Percentiles rank a stretch among this genome's conserved stretches.
Evolutionary conservation across 805 yeast genomes (phyloP).

Genomic region (Kuraishia cidri): DNA sequence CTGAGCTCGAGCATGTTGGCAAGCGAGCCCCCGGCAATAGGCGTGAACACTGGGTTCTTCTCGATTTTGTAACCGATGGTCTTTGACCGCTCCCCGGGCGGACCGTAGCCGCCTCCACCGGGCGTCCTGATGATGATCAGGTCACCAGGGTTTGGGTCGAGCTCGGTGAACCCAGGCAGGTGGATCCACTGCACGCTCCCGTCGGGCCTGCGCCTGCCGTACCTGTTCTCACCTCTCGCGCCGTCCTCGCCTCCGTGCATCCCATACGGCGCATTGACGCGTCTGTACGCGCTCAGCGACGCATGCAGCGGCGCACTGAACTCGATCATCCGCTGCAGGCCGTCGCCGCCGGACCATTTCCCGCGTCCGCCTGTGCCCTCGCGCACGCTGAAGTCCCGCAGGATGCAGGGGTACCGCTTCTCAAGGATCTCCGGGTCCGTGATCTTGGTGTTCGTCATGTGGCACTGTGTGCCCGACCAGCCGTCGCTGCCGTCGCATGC

Average conservation of each 20-base stretch:
- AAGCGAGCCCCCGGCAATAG: constrained; percentile 13
- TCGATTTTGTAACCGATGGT: constrained; percentile 14
- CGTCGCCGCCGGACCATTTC: constrained; percentile 40
- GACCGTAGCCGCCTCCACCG: constrained; percentile 38
- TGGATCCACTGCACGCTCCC: constrained; percentile 20
- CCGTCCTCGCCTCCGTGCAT: constrained; percentile 45
- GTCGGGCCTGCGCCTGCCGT: constrained; percentile 20
- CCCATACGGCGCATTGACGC: constrained; percentile 47
- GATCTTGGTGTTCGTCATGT: constrained; percentile 45
- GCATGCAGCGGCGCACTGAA: constrained; percentile 30
- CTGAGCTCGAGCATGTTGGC: constrained; percentile 7
- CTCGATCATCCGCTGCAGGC: constrained; percentile 39
- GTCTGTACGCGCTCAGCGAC: constrained; percentile 39
- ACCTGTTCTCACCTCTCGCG: constrained; percentile 32
- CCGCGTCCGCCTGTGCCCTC: constrained; percentile 41
- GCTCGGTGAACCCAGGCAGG: constrained; percentile 27
- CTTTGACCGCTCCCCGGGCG: constrained; percentile 23
- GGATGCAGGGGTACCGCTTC: constrained; percentile 39
- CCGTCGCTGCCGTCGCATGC: constrained; percentile 39
- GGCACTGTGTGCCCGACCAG: constrained; percentile 42
- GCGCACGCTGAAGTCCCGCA: constrained; percentile 34
- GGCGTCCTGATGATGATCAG: constrained; percentile 27
- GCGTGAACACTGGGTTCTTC: constrained; percentile 6
- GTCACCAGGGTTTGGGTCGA: constrained; percentile 26
- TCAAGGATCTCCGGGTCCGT: constrained; percentile 49